Conservation (phyloP, 2,329 filamentous ascomycete genomes). For the Hymenoscyphus albidus region DNA sequence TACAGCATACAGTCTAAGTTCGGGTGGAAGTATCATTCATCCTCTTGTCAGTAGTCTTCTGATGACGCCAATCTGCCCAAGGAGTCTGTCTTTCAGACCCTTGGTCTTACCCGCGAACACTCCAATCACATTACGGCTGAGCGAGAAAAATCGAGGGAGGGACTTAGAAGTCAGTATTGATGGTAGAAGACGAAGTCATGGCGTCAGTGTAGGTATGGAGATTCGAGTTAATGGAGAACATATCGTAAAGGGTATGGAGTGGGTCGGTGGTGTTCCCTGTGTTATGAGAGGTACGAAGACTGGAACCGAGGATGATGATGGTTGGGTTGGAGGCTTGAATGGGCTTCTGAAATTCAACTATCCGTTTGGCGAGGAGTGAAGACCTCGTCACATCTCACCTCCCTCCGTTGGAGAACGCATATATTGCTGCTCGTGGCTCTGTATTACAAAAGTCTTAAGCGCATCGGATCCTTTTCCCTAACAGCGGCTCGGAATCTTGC, state of each 20-base stretch:
- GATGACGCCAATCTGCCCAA: constrained; percentile 89
- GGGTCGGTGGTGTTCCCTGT: constrained; percentile 83
- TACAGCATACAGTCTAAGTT: constrained; percentile 92
- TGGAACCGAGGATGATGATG: constrained; percentile 68
- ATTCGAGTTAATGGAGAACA: constrained; percentile 85
- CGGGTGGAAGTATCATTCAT: constrained; percentile 90
- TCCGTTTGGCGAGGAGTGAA: constrained; percentile 69
- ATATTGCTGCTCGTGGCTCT: constrained; percentile 43
- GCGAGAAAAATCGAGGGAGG: constrained; percentile 71
- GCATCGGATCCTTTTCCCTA: not conserved
- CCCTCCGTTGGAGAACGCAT: not conserved
- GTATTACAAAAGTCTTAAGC: not conserved
- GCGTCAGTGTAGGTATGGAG: constrained; percentile 72
- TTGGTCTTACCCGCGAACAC: constrained; percentile 85
- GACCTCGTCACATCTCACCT: not conserved
- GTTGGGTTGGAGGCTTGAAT: constrained; percentile 94
- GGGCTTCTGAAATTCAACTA: constrained; percentile 95
- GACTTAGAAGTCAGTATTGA: constrained; percentile 79
- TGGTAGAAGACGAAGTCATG: constrained; percentile 61
- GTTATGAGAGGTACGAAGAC: constrained; percentile 63
- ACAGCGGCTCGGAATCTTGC: not conserved
- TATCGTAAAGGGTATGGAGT: constrained; percentile 50
- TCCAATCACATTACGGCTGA: constrained; percentile 75
- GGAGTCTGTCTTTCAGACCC: constrained; percentile 87
- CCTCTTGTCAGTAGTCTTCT: constrained; percentile 84